phyloP scores from a whole-genome alignment of 768 basidiomycete species.

The Cubamyces lactineus region DNA sequence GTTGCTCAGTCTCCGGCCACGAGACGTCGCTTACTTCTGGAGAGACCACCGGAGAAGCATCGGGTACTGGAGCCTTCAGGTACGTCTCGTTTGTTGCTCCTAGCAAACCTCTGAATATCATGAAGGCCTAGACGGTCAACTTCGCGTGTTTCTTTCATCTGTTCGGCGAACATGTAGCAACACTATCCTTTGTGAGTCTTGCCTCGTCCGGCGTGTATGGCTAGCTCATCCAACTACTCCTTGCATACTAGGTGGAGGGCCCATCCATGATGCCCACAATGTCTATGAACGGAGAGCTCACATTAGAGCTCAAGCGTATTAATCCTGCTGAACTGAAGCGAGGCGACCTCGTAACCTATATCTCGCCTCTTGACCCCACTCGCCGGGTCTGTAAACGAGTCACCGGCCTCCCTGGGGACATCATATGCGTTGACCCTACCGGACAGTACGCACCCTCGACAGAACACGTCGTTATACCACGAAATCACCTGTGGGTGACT shows the following conservation, averaged over 20 bases:
- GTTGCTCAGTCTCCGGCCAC: neutral
- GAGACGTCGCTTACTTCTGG: neutral
- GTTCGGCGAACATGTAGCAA: conserved; percentile 62
- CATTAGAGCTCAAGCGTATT: conserved; percentile 65
- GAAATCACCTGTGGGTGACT: conserved; percentile 86
- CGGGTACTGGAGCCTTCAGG: conserved; percentile 8
- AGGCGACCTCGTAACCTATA: conserved; percentile 77
- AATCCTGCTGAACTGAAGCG: conserved; percentile 56
- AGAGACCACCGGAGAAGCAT: neutral
- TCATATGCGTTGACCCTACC: conserved; percentile 87
- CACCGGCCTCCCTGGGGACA: conserved; percentile 87
- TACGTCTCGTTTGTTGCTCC: neutral
- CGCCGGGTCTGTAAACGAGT: conserved; percentile 86
- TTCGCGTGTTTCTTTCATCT: conserved; percentile 61
- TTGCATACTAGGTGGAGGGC: conserved; percentile 60
- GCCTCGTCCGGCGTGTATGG: conserved; percentile 9
- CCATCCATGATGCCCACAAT: conserved; percentile 86
- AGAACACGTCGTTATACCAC: conserved; percentile 79
- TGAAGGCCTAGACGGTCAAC: conserved; percentile 51
- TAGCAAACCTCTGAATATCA: neutral
- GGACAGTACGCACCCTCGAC: conserved; percentile 61
- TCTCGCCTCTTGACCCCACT: conserved; percentile 68
- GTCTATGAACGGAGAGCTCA: conserved; percentile 56
- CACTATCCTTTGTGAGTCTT: conserved; percentile 51
- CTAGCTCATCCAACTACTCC: neutral